Evolutionary conservation across 371 early-diverging fungal genomes (phyloP).

Genomic region (Entomophthora muscae): DNA sequence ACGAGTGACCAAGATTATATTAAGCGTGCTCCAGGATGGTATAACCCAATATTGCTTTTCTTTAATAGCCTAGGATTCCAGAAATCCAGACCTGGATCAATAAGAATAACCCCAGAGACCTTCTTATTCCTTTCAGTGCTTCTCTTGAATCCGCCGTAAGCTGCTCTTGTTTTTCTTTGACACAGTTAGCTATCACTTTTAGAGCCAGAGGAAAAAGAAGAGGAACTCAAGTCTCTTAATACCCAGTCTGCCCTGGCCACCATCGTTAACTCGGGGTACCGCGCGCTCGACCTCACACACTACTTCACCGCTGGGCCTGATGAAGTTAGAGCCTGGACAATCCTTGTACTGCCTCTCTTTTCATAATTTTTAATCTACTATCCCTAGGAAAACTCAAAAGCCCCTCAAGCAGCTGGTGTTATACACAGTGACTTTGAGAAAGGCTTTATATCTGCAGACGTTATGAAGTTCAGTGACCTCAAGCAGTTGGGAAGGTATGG

Average conservation of each 20-base stretch:
- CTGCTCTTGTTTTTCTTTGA: neutral
- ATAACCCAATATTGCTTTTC: neutral
- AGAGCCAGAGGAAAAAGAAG: slow-evolving; percentile 33
- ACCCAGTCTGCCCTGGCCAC: slow-evolving; percentile 62
- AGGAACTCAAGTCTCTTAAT: slow-evolving; percentile 35
- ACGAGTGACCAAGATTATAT: slow-evolving; percentile 75
- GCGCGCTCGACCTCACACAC: slow-evolving; percentile 76
- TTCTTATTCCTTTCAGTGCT: slow-evolving; percentile 83
- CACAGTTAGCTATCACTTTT: slow-evolving; percentile 13
- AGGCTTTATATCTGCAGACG: slow-evolving; percentile 97
- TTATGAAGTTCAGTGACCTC: slow-evolving; percentile 76
- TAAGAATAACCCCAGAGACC: slow-evolving; percentile 64
- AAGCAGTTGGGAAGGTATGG: slow-evolving; percentile 37
- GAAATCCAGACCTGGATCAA: slow-evolving; percentile 83
- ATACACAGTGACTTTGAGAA: slow-evolving; percentile 93
- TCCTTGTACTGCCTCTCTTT: slow-evolving; percentile 36
- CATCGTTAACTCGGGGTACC: slow-evolving; percentile 85
- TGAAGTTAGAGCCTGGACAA: slow-evolving; percentile 95
- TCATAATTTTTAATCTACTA: neutral
- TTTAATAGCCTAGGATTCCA: neutral
- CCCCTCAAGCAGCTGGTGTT: slow-evolving; percentile 94
- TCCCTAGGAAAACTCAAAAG: slow-evolving; percentile 39
- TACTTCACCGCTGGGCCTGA: slow-evolving; percentile 94
- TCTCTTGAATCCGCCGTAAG: slow-evolving; percentile 37
- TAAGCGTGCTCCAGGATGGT: slow-evolving; percentile 84